Evolutionary conservation across 805 yeast genomes (phyloP), one percentile per base, ranked within the genome.

Genomic region (Torulaspora delbrueckii): DNA sequence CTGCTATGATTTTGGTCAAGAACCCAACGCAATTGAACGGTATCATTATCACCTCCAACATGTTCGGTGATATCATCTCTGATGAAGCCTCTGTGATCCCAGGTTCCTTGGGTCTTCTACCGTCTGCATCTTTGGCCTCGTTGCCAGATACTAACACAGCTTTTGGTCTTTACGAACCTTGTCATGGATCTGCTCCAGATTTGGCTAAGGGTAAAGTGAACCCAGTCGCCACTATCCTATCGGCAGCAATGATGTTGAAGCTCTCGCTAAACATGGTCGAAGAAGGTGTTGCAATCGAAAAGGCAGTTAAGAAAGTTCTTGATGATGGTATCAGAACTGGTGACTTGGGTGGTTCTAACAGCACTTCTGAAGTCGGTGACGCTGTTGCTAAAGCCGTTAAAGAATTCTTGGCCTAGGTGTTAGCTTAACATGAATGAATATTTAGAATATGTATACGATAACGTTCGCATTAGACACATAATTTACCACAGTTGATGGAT

Each of bases 51-150:
- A 91, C 98, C 37, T 82, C 85, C 59, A 93, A 93, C 73, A 91
- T 93, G 96, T 93, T 93, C 67, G 99, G 99, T 63, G 99, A 93
- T 68, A 93, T 93, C 67, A 87, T 93, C 60, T 86, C 96, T 46
- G 99, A 93, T 68, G 99, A 93, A 74, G 97, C 98, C 25, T 85
- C 95, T 14, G 97, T 90, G 40, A 93, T 93, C 59, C 99, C 99
- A 36, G 99, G 99, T 37, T 91, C 98, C 22, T 75, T 93, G 52
- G 99, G 99, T 50, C 78, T 93, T 56, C 77, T 93, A 54, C 99
- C 99, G 41, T 87, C 96, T 46, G 76, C 99, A 3, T 91, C 98
- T 16, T 78, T 93, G 62, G 93, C 97, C 3, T 88, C 97, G n/a
- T 76, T 93, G 63, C 99, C 99, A 43, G 96, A 91, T 69, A 80